phyloP scores from a whole-genome alignment of 768 basidiomycete species.

The Pulveroboletus sp. region DNA sequence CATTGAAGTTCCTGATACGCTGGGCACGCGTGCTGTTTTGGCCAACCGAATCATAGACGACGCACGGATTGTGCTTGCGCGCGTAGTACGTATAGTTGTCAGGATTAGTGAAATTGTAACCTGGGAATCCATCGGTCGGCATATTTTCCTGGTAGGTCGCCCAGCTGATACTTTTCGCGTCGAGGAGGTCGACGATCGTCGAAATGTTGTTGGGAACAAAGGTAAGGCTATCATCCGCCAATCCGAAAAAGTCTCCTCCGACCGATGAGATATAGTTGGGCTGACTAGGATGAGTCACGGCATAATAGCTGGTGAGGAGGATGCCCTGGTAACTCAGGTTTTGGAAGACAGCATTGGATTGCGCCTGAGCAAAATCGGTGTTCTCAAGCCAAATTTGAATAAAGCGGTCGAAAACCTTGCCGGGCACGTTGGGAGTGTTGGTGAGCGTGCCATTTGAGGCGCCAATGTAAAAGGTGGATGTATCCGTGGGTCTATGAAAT shows the following conservation, averaged over 20 bases:
- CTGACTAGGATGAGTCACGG: slow-evolving; percentile 56
- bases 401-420: slow-evolving; percentile 46
- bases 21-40: slow-evolving; percentile 37
- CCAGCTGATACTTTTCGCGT: slow-evolving; percentile 57
- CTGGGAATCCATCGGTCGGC: slow-evolving; percentile 47
- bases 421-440: slow-evolving; percentile 36
- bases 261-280: slow-evolving; percentile 53
- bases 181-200: slow-evolving; percentile 59
- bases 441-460: slow-evolving; percentile 41
- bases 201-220: slow-evolving; percentile 47
- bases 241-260: slow-evolving; percentile 55
- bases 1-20: slow-evolving; percentile 58
- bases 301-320: slow-evolving; percentile 43
- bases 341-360: slow-evolving; percentile 26
- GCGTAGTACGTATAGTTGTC: slow-evolving; percentile 48
- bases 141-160: slow-evolving; percentile 59
- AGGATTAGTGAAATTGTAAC: slow-evolving; percentile 33
- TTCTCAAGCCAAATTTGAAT: slow-evolving; percentile 64
- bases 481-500: slow-evolving; percentile 23
- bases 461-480: slow-evolving; percentile 41
- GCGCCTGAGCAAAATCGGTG: slow-evolving; percentile 45
- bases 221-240: slow-evolving; percentile 37
- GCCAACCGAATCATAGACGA: slow-evolving; percentile 51
- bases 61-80: slow-evolving; percentile 56
- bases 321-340: slow-evolving; percentile 50